Evolutionary conservation across 306 rosid genomes (phyloP), one percentile per base, ranked within the genome.

Genomic region (Medicago ruthenica): DNA sequence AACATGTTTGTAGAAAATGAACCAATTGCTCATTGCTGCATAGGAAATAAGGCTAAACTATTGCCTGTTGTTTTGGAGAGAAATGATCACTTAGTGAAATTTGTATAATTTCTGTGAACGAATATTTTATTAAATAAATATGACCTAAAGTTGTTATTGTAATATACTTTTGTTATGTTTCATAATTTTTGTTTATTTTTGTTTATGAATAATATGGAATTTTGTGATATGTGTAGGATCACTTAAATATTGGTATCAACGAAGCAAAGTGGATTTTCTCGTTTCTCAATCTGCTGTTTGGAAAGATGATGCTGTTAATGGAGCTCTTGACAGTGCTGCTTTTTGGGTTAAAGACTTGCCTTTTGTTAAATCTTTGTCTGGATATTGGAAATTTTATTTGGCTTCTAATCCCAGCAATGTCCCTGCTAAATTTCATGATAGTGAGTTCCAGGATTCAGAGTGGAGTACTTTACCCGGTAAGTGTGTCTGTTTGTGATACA

Each of bases 401-500:
- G 97, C 99, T 54, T 34, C 86, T 55, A 79, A n/a, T 83, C 99
- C 99, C n/a, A 48, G 65, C 11, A 80, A 76, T 72, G 89, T 87
- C 44, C 98, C 98, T 36, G 17, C 55, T 65, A 85, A 89, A 13
- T 95, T 95, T 76, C 76, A 84, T 85, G 90, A 73, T 9, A 82
- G 18, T 45, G 80, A 71, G 17, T 95, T 89, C 70, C 88, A 79
- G 57, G 98, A 95, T 82, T 81, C 83, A 57, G 86, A 85, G 61
- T 95, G 98, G 98, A 47, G 78, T 62, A 55, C 75, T 83, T 85
- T 92, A 85, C 97, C 97, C 45, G 98, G 98, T 92, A 87, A 70
- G 79, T 63, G 18, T 69, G 42, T 63, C 62, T 39, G 60, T 17
- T 14, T 75, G 40, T 31, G 34, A 41, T 45, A 1, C 37, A 58